These are phyloP conservation scores for Elaeis oleifera DNA, from an alignment of 202 grass and related monocot genomes.

Conservation along the genomic window DNA sequence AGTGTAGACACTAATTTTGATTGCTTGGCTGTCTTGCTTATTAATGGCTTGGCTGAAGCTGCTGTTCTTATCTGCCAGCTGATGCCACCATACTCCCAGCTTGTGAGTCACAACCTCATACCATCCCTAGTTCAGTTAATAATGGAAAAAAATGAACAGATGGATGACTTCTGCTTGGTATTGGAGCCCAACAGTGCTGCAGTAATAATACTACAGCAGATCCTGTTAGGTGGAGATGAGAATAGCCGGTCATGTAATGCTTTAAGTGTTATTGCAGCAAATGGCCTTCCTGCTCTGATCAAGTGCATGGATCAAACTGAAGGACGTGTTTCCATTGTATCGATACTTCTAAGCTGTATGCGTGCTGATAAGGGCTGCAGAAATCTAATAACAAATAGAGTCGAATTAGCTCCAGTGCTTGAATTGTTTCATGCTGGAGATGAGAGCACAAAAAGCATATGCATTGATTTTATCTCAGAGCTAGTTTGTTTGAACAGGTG, in stretches of 20 bases:
- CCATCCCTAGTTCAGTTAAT: constrained; percentile 1
- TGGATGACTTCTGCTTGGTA: not conserved
- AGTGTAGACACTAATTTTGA: not conserved
- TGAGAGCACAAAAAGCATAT: not conserved
- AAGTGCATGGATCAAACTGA: too few species aligned
- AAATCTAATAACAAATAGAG: not conserved
- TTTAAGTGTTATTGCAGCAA: not conserved
- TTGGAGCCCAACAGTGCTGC: not conserved
- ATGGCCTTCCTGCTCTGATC: too few species aligned
- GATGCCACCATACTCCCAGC: not conserved
- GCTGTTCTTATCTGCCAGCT: not conserved
- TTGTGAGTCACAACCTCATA: not conserved
- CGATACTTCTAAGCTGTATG: constrained; percentile 1
- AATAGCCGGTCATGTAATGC: not conserved
- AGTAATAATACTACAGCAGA: not conserved
- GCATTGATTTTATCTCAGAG: constrained; percentile 4
- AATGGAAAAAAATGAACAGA: not conserved
- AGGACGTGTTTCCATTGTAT: too few species aligned
- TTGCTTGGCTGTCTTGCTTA: too few species aligned
- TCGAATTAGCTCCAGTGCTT: constrained; percentile 5
- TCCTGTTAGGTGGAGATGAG: not conserved
- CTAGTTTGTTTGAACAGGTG: constrained; percentile 10
- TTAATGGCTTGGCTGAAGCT: too few species aligned
- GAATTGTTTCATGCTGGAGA: constrained; percentile 1
- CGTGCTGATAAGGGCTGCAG: constrained; percentile 10